Conservation (phyloP, 257 asterid species). For the Nicotiana otophora region DNA sequence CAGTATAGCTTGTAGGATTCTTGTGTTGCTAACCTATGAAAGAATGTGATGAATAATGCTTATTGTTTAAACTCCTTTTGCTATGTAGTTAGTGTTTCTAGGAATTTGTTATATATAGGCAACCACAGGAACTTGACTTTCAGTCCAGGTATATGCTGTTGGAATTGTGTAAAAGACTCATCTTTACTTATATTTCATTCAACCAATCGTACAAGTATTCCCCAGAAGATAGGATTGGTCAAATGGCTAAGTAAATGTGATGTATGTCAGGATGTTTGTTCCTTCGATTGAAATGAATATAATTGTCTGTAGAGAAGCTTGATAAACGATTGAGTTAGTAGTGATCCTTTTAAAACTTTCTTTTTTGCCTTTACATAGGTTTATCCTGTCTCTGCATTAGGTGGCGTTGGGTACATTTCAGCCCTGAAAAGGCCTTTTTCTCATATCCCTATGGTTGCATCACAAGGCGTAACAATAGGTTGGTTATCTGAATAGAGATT, state of each 20-base stretch:
- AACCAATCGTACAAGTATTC: neutral
- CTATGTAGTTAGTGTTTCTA: neutral
- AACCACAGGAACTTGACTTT: neutral
- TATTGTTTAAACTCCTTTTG: neutral
- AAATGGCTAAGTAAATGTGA: neutral
- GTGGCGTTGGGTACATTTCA: conserved; percentile 67
- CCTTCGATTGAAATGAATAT: neutral
- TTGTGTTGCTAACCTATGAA: neutral
- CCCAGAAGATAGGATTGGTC: neutral
- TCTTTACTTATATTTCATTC: neutral
- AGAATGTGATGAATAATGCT: neutral
- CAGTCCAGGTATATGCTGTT: neutral
- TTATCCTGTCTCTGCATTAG: conserved; percentile 72
- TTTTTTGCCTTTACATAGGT: conserved; percentile 35
- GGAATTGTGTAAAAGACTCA: neutral
- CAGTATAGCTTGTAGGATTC: neutral
- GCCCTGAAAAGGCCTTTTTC: conserved; percentile 69
- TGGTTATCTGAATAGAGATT: conserved; percentile 14
- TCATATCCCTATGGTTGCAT: conserved; percentile 76
- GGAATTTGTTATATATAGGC: neutral
- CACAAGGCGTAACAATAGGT: conserved; percentile 85
- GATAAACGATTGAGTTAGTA: neutral
- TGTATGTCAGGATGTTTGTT: neutral
- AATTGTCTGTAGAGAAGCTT: neutral
- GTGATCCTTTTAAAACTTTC: neutral